These are phyloP conservation scores for Phytophthora pistaciae DNA, from an alignment of 352 stramenopile genomes.

Conservation along the genomic window DNA sequence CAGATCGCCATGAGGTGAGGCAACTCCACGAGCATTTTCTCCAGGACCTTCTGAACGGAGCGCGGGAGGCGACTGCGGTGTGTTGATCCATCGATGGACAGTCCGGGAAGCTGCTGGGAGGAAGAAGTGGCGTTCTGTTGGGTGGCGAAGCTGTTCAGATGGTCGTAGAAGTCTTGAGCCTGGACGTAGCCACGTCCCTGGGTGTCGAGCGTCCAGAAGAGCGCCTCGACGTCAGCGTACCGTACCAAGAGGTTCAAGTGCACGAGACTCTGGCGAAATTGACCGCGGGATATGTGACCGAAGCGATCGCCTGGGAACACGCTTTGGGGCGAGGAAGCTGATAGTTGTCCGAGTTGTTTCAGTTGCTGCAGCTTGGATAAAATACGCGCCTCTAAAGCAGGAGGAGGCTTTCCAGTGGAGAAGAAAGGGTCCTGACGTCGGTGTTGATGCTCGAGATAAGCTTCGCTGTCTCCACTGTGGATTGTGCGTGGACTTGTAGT, in stretches of 20 bases:
- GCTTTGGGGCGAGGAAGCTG: constrained; percentile 54
- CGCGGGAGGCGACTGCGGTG: constrained; percentile 36
- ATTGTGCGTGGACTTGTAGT: constrained; percentile 15
- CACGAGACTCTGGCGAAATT: constrained; percentile 80
- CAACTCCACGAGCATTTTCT: constrained; percentile 67
- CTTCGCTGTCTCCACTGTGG: constrained; percentile 19
- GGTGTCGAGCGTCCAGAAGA: constrained; percentile 84
- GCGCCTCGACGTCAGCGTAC: constrained; percentile 73
- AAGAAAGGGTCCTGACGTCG: constrained; percentile 48
- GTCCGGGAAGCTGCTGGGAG: constrained; percentile 40
- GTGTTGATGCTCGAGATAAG: constrained; percentile 36
- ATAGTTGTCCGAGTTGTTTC: constrained; percentile 69
- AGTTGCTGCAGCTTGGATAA: constrained; percentile 68
- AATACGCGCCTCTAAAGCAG: constrained; percentile 64
- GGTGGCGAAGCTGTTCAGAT: constrained; percentile 53
- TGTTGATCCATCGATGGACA: constrained; percentile 32
- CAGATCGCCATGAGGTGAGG: constrained; percentile 56
- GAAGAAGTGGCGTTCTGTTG: constrained; percentile 15
- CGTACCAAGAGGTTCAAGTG: constrained; percentile 68
- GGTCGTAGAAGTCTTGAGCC: constrained; percentile 70
- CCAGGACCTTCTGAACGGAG: constrained; percentile 78
- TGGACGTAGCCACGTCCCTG: constrained; percentile 67
- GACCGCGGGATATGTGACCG: constrained; percentile 68
- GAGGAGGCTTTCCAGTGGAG: constrained; percentile 38
- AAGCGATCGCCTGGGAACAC: constrained; percentile 82